Evolutionary conservation across 2,329 filamentous ascomycete species (phyloP).

Genomic region (Exophiala calicioides): DNA sequence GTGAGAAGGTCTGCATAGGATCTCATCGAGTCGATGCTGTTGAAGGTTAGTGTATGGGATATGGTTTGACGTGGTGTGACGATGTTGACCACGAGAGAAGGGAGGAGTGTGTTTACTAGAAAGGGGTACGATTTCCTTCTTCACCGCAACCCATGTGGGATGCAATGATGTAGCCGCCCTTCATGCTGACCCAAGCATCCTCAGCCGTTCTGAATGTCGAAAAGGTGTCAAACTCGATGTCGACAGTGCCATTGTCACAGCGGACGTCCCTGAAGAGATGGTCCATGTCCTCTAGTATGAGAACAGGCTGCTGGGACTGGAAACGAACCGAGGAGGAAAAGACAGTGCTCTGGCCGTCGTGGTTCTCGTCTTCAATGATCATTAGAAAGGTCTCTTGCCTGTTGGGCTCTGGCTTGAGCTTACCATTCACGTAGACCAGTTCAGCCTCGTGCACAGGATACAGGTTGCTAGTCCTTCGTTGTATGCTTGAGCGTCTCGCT

Average conservation of each 20-base stretch:
- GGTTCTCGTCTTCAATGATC: background rate
- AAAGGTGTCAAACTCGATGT: background rate
- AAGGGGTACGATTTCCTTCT: background rate
- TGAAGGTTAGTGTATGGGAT: background rate
- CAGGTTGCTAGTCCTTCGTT: background rate
- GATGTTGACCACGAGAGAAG: background rate
- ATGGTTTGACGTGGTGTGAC: background rate
- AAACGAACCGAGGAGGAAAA: conserved; percentile 4
- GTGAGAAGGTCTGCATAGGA: background rate
- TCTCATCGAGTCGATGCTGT: background rate
- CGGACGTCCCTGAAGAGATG: conserved; percentile 2
- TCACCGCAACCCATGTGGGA: background rate
- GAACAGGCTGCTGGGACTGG: background rate
- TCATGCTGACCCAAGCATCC: background rate
- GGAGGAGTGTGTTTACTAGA: background rate
- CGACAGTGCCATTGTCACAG: background rate
- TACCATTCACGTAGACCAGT: background rate
- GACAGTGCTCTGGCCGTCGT: background rate
- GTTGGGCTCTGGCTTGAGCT: too few species aligned
- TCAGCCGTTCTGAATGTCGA: background rate
- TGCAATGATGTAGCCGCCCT: background rate
- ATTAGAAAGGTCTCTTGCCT: too few species aligned
- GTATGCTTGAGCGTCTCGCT: background rate
- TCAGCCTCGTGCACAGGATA: background rate
- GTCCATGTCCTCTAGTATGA: conserved; percentile 9